Evolutionary conservation across 1,284 basidiomycete genomes (phyloP), one percentile per base, ranked within the genome.

Genomic region (Pascua sp.): DNA sequence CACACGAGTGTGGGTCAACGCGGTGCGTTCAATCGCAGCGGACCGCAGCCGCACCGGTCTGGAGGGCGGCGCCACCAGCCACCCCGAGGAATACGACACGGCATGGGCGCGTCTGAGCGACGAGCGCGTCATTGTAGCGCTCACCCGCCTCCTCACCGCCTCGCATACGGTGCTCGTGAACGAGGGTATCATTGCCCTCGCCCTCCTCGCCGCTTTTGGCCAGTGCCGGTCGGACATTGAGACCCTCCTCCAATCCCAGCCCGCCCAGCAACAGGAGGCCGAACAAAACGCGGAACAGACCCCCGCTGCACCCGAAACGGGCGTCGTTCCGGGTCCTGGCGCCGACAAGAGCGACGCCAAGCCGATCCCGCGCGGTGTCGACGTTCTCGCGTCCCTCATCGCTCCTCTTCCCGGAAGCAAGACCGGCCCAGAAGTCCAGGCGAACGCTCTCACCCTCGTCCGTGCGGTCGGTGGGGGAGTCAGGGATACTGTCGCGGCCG

Each of bases 121-220:
- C 10, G 67, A 77, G 17, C 79, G 83, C 18, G 84, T 83, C 59
- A 81, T 85, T 0, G 80, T 80, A 7, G 83, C 85, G 11, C 80
- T 97, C 32, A 83, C 85, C 1, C 85, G 83, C 59, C 83, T 96
- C 64, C 80, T 95, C 18, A 83, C 84, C 15, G 83, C 82, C 62
- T 87, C 86, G 71, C 90, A 91, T 69, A 87, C 90, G 0, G 81
- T 92, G 47, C 80, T 98, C 38, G 82, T 96, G 59, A 95, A 94
- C 68, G 95, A 98, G 74, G 90, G 88, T 0, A 80, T 96, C 36
- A 83, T 97, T 36, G 89, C 89, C 1, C 76, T 96, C 59, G 88
- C 87, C 41, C 76, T 97, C 51, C 75, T 96, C n/a, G 62, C 63
- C 8, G 57, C 63, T 0, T 67, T 65, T 46, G 64, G 60, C 84